Evolutionary conservation across 108 stramenopile genomes (phyloP).

Genomic region (Chaetoceros muelleri): DNA sequence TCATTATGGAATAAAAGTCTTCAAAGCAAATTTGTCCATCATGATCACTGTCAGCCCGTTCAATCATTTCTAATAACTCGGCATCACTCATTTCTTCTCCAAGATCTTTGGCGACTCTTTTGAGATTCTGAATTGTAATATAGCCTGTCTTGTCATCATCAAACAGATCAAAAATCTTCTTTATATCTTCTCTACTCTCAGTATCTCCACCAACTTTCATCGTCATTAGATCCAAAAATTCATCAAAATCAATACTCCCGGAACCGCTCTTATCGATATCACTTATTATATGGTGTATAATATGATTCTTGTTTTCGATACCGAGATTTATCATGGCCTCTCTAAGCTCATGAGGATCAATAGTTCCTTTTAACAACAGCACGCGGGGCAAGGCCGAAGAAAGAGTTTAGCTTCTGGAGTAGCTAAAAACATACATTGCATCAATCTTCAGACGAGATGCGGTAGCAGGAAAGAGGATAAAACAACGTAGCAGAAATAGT

Average conservation of each 20-base stretch:
- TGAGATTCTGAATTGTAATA: constrained; percentile 88
- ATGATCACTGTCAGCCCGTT: constrained; percentile 77
- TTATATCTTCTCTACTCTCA: constrained; percentile 19
- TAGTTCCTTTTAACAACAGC: too few relatives aligned
- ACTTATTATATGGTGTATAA: constrained; percentile 77
- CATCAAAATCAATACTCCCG: constrained; percentile 23
- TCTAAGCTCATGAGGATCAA: constrained; percentile 89
- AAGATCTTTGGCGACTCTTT: constrained; percentile 90
- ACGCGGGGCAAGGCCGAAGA: too few relatives aligned
- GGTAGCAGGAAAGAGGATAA: too few relatives aligned
- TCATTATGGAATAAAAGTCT: constrained; percentile 83
- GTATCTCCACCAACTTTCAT: constrained; percentile 42
- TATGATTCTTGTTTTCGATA: constrained; percentile 87
- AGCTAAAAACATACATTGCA: too few relatives aligned
- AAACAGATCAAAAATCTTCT: constrained; percentile 96
- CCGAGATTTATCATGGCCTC: constrained; percentile 89
- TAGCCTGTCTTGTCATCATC: constrained; percentile 94
- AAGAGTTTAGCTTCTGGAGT: too few relatives aligned
- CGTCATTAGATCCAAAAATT: constrained; percentile 77
- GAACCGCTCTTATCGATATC: constrained; percentile 71
- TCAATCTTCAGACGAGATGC: too few relatives aligned
- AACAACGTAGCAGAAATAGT: too few relatives aligned
- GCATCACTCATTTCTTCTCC: constrained; percentile 97
- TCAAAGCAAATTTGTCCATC: constrained; percentile 77
- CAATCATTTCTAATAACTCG: constrained; percentile 92